Conservation (phyloP, 495 filamentous ascomycete genomes). For the Neurospora sp. region DNA sequence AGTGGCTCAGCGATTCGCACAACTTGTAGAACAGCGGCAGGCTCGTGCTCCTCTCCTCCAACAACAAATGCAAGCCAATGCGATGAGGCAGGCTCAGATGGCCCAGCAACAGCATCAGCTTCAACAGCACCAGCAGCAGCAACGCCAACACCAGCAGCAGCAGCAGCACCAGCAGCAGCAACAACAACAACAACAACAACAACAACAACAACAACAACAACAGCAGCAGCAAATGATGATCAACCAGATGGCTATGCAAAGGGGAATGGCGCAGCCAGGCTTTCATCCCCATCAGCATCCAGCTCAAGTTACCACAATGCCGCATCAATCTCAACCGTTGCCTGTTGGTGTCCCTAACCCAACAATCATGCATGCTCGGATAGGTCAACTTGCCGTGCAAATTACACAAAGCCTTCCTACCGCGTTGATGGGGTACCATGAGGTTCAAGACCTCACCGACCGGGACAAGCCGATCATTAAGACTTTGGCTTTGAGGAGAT, state of each 20-base stretch:
- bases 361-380: constrained; percentile 16
- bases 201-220: constrained; percentile 19
- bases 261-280: constrained; percentile 28
- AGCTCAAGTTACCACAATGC: constrained; percentile 36
- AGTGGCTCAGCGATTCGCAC: constrained; percentile 17
- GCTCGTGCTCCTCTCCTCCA: constrained; percentile 31
- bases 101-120: constrained; percentile 18
- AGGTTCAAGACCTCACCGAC: constrained; percentile 5
- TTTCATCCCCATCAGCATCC: constrained; percentile 41
- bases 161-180: constrained; percentile 19
- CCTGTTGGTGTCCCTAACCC: constrained; percentile 26
- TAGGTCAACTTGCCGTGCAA: neutral
- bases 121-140: constrained; percentile 16
- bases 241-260: constrained; percentile 29
- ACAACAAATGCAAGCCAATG: constrained; percentile 29
- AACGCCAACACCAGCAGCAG: constrained; percentile 12
- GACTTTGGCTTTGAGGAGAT: constrained; percentile 16
- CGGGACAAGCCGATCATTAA: constrained; percentile 20
- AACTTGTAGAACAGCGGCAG: constrained; percentile 31
- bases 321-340: constrained; percentile 26
- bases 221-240: constrained; percentile 32
- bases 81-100: constrained; percentile 30
- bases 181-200: constrained; percentile 15
- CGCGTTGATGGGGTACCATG: neutral
- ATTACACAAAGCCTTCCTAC: neutral